Conservation (phyloP, 495 filamentous ascomycete species). For the Poronia punctata region DNA sequence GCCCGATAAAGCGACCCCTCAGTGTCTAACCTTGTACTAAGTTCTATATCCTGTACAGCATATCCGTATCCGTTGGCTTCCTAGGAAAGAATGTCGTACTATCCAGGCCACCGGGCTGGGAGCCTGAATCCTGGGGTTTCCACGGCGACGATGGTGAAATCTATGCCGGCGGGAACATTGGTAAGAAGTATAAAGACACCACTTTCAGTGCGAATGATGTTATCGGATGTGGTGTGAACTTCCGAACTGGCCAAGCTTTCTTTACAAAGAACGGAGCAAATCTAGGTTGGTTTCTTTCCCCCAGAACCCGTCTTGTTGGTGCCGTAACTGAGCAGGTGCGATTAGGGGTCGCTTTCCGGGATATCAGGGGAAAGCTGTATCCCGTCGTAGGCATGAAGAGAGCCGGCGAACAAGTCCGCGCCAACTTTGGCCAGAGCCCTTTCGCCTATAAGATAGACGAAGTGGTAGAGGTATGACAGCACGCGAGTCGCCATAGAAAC, state of each 20-base stretch:
- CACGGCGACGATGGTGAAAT: conserved; percentile 93
- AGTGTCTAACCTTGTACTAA: too few species aligned
- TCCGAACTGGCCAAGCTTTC: conserved; percentile 76
- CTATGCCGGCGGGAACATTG: conserved; percentile 67
- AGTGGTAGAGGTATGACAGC: conserved; percentile 64
- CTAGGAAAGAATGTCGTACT: conserved; percentile 65
- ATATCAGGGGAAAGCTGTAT: conserved; percentile 67
- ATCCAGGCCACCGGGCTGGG: conserved; percentile 88
- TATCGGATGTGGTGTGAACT: conserved; percentile 91
- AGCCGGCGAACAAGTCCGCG: conserved; percentile 69
- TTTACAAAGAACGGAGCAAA: conserved; percentile 90
- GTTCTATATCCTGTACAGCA: too few species aligned
- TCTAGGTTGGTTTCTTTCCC: conserved; percentile 50
- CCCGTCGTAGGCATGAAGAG: conserved; percentile 94
- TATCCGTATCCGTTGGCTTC: conserved; percentile 86
- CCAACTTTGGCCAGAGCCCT: conserved; percentile 85
- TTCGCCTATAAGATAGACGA: conserved; percentile 92
- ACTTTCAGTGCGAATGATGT: conserved; percentile 67
- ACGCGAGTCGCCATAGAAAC: too few species aligned
- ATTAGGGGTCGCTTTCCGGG: conserved; percentile 71
- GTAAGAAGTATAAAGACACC: conserved; percentile 64
- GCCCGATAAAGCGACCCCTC: conserved; percentile 2
- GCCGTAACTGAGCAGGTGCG: background rate
- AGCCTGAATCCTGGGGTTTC: conserved; percentile 93
- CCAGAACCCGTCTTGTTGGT: background rate